Conservation (phyloP, 2,329 filamentous ascomycete species). For the Colletotrichum lini region DNA sequence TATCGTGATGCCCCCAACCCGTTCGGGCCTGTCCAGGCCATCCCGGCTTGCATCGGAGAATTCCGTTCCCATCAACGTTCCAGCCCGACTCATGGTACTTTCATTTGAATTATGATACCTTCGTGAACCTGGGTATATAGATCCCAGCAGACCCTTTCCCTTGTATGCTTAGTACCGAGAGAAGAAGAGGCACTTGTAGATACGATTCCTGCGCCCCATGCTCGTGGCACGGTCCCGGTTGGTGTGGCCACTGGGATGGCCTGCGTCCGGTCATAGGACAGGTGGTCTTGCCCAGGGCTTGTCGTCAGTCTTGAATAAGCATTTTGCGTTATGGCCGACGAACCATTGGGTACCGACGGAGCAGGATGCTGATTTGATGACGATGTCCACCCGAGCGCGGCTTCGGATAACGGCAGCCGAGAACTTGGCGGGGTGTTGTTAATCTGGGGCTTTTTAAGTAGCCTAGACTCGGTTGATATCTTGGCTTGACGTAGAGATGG, state of each 20-base stretch:
- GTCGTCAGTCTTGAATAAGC: neutral
- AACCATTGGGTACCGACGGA: neutral
- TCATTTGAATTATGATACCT: too few relatives aligned
- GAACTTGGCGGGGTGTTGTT: constrained; percentile 8
- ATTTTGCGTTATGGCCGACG: neutral
- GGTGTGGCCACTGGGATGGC: neutral
- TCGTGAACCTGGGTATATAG: too few relatives aligned
- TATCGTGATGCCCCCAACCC: too few relatives aligned
- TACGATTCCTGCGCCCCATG: too few relatives aligned
- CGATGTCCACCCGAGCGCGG: neutral
- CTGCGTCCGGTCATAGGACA: neutral
- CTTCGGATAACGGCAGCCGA: neutral
- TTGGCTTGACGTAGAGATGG: neutral
- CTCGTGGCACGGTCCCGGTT: too few relatives aligned
- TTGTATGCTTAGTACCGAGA: too few relatives aligned
- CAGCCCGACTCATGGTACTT: too few relatives aligned
- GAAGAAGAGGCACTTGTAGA: too few relatives aligned
- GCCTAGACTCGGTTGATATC: neutral
- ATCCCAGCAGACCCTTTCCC: too few relatives aligned
- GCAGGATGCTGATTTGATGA: neutral
- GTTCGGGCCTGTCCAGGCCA: too few relatives aligned
- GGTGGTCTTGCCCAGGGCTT: neutral
- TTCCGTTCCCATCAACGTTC: too few relatives aligned
- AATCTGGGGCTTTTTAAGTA: neutral
- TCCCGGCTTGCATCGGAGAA: too few relatives aligned